Conservation (phyloP, 2,329 filamentous ascomycete species). For the Aspergillus calidoustus region DNA sequence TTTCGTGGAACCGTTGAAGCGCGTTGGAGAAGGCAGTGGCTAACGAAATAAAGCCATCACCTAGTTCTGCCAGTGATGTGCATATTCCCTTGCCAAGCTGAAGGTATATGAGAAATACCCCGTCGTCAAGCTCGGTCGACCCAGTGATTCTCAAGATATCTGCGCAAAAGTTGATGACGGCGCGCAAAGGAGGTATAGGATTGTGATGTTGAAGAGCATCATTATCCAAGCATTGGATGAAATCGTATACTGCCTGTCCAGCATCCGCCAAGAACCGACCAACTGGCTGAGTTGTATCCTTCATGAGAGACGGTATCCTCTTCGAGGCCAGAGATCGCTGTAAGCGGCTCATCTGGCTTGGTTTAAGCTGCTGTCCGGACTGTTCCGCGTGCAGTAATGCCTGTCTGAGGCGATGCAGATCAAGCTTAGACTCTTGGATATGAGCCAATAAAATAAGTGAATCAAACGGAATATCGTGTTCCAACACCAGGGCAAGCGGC, state of each 20-base stretch:
- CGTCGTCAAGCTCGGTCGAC: slow-evolving; percentile 53
- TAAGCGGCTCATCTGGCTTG: slow-evolving; percentile 47
- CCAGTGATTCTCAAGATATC: slow-evolving; percentile 53
- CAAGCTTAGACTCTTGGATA: slow-evolving; percentile 44
- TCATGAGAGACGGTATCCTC: slow-evolving; percentile 46
- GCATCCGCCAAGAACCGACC: slow-evolving; percentile 44
- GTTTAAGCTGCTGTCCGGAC: slow-evolving; percentile 41
- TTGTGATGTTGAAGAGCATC: slow-evolving; percentile 31
- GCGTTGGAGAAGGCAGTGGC: slow-evolving; percentile 33
- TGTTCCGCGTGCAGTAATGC: slow-evolving; percentile 37
- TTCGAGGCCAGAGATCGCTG: slow-evolving; percentile 47
- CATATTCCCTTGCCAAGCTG: slow-evolving; percentile 43
- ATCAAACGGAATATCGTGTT: slow-evolving; percentile 26
- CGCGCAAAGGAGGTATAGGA: slow-evolving; percentile 32
- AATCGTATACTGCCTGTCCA: slow-evolving; percentile 41
- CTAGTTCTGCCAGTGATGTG: slow-evolving; percentile 38
- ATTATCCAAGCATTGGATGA: slow-evolving; percentile 36
- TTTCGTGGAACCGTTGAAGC: slow-evolving; percentile 65
- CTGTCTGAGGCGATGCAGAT: slow-evolving; percentile 41
- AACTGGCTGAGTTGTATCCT: slow-evolving; percentile 48
- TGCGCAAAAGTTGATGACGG: slow-evolving; percentile 52
- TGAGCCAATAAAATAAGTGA: slow-evolving; percentile 36
- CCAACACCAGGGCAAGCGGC: slow-evolving; percentile 37
- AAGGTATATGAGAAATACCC: slow-evolving; percentile 60
- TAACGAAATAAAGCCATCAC: slow-evolving; percentile 32